A percentile compares a stretch with the other conserved stretches of the same genome.
phyloP scores from a whole-genome alignment of 495 filamentous ascomycete species.

The Echria macrotheca region DNA sequence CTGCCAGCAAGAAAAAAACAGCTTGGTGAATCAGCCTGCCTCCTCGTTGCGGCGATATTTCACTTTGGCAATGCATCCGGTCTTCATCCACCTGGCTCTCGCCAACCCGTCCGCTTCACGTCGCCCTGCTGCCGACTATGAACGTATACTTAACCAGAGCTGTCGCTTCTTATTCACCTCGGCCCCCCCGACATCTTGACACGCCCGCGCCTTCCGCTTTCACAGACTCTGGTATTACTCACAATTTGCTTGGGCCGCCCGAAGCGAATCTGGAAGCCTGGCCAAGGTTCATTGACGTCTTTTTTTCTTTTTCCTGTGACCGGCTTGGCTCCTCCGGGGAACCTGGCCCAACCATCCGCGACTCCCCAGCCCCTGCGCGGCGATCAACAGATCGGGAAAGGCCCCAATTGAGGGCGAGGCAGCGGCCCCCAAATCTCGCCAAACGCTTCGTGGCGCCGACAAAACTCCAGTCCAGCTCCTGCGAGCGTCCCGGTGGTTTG shows the following conservation, averaged over 20 bases:
- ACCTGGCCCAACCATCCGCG: constrained; percentile 1
- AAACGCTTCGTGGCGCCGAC: constrained; percentile 12
- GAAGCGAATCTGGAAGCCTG: constrained; percentile 7
- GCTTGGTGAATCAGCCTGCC: not conserved
- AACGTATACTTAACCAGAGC: not conserved
- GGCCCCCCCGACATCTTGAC: too few relatives aligned
- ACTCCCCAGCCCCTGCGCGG: constrained; percentile 11
- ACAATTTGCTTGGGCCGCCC: constrained; percentile 3
- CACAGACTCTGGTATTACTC: not conserved
- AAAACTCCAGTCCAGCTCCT: not conserved
- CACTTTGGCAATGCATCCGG: not conserved
- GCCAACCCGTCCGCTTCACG: not conserved
- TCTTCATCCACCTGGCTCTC: not conserved
- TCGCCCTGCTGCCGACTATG: not conserved
- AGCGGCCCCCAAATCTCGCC: constrained; percentile 17
- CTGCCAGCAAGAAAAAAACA: not conserved
- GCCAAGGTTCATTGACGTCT: constrained; percentile 7
- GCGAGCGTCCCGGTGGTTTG: constrained; percentile 6
- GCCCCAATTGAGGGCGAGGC: constrained; percentile 5
- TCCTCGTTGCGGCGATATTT: not conserved
- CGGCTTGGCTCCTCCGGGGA: constrained; percentile 8
- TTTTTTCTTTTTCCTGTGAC: constrained; percentile 8
- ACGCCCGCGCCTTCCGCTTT: too few relatives aligned
- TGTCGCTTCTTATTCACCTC: too few relatives aligned
- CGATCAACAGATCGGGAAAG: constrained; percentile 12